Base-by-base conservation (phyloP, 805 yeast genomes). In the Candida tallmaniae region DNA sequence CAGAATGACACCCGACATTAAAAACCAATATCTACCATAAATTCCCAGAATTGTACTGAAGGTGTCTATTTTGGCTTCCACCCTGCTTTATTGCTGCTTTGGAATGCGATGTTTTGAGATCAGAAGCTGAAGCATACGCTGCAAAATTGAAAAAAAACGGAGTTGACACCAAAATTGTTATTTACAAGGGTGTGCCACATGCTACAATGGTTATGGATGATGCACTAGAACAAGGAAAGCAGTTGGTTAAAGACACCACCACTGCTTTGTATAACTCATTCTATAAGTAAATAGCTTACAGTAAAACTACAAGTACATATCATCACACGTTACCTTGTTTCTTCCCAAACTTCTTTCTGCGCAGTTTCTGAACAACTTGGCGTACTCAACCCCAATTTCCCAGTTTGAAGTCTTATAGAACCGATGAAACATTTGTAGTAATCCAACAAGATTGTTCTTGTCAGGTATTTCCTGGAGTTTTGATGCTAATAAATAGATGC, bases 331-430 rank as follows among this genome's bases (percentile, higher is more conserved):
- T 3, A 64, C 59, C 16, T 61, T 58, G n/a, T 54, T 42, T 32
- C 68, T 60, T 2, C 83, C 83, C 32, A 73, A 51, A 39, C 76
- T 65, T 44, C 86, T 58, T 34, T 69, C 71, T 20, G 68, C 64
- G 52, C 83, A 78, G 45, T 76, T 74, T 32, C 60, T 54, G 29
- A 79, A 56, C 38, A 80, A 55, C 35, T 66, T 65, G 1, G 79
- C 68, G 41, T 74, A 67, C 47, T 80, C 87, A 30, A 60, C 58
- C 9, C 79, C 79, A 33, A 78, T 58, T 30, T 74, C 75, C 77
- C 80, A 80, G 32, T 68, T 65, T 33, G 74, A 63, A 13, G 51
- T 52, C 21, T 50, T 51, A 38, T 35, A 52, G 4, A 43, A 25
- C n/a, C 55, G 52, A 10, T 71, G 62, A 30, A 76, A 62, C 39